Percentiles rank a stretch among this genome's conserved stretches.
Evolutionary conservation across 345 rosid species (phyloP).

Genomic region (Bretschneidera sinensis): DNA sequence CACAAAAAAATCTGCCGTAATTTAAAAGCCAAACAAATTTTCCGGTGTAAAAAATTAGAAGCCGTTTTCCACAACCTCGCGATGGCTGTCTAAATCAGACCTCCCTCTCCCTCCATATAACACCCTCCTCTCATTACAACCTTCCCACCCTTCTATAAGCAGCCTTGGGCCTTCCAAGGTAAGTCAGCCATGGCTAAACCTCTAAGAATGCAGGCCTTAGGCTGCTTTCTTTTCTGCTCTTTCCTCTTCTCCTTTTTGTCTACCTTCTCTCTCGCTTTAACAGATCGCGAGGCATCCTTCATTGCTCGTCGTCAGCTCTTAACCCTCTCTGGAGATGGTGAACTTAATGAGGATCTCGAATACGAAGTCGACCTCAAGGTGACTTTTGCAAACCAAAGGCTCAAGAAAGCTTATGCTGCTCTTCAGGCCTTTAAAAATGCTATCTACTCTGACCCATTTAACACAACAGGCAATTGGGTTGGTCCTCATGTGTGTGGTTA

Average conservation of each 20-base stretch:
- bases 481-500: slow-evolving; percentile 63
- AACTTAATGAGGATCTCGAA: slow-evolving; percentile 32
- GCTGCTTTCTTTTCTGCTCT: slow-evolving; percentile 44
- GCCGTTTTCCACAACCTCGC: slow-evolving; percentile 11
- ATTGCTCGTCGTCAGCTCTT: slow-evolving; percentile 69
- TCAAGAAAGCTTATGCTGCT: slow-evolving; percentile 54
- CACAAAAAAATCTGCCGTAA: slow-evolving; percentile 3
- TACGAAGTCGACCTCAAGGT: slow-evolving; percentile 26
- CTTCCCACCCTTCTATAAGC: slow-evolving; percentile 35
- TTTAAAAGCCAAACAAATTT: too few relatives aligned
- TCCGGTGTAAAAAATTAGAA: slow-evolving; percentile 13
- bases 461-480: slow-evolving; percentile 68
- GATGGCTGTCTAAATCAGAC: slow-evolving; percentile 16
- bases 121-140: slow-evolving; percentile 12
- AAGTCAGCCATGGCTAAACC: slow-evolving; percentile 31
- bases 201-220: slow-evolving; percentile 35
- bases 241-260: slow-evolving; percentile 19
- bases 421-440: slow-evolving; percentile 80
- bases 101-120: slow-evolving; percentile 14
- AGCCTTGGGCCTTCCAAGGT: slow-evolving; percentile 80
- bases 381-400: slow-evolving; percentile 53
- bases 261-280: slow-evolving; percentile 32
- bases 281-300: slow-evolving; percentile 48
- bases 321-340: slow-evolving; percentile 31
- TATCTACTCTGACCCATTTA: slow-evolving; percentile 65